Percentiles rank a stretch among this genome's conserved stretches.
phyloP scores from a whole-genome alignment of 1,284 basidiomycete genomes.

The Irpex rosettiformis region DNA sequence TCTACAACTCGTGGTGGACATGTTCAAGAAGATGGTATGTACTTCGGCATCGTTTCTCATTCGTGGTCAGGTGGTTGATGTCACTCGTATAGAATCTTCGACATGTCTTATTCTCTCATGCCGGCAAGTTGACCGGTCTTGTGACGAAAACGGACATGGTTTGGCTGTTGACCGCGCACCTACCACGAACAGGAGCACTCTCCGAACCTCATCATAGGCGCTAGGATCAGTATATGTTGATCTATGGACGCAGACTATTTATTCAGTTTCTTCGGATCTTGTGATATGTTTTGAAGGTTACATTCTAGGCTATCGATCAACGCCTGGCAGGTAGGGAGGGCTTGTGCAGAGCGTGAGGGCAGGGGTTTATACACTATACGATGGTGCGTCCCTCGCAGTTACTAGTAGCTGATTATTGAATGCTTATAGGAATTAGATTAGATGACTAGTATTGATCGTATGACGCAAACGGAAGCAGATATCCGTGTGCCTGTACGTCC shows the following conservation, averaged over 20 bases:
- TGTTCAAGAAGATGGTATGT: conserved; percentile 70
- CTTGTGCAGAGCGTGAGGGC: too few species aligned
- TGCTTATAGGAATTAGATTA: too few species aligned
- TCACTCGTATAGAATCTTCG: conserved; percentile 64
- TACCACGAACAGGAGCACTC: conserved; percentile 51
- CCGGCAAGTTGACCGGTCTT: conserved; percentile 58
- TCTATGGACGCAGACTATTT: neutral
- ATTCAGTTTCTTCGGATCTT: neutral
- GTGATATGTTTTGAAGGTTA: neutral
- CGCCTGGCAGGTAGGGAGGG: too few species aligned
- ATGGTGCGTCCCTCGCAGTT: too few species aligned
- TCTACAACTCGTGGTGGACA: conserved; percentile 63
- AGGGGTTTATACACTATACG: too few species aligned
- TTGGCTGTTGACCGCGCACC: conserved; percentile 52
- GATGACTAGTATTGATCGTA: too few species aligned
- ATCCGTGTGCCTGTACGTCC: too few species aligned
- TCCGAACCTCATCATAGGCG: conserved; percentile 9
- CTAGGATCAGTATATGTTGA: neutral
- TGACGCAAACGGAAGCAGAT: too few species aligned
- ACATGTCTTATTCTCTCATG: conserved; percentile 62
- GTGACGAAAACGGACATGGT: conserved; percentile 70
- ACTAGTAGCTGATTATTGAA: too few species aligned
- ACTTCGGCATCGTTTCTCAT: neutral
- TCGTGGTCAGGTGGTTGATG: too few species aligned
- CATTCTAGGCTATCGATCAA: too few species aligned